Evolutionary conservation across 2,329 filamentous ascomycete species (phyloP).

Genomic region (Nothophaeocryptopus gaeumannii): DNA sequence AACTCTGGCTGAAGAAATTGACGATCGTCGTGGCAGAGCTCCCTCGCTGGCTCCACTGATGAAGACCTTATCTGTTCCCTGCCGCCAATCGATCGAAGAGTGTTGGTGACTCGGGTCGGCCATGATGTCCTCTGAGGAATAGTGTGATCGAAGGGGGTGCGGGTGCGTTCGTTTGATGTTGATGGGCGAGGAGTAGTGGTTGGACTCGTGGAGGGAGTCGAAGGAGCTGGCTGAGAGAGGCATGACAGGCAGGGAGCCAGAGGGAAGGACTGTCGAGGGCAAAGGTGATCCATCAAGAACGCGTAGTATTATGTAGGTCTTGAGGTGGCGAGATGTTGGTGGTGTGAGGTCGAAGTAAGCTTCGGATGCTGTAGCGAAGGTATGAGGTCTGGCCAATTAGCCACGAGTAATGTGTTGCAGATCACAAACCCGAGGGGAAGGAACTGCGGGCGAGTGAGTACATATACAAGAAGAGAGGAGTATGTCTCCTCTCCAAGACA

Average conservation of each 20-base stretch:
- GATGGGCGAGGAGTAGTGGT: background rate
- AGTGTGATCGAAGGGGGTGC: slow-evolving; percentile 19
- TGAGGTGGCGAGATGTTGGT: background rate
- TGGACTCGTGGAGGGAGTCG: slow-evolving; percentile 6
- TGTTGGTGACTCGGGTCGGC: slow-evolving; percentile 10
- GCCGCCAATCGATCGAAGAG: background rate
- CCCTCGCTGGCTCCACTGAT: slow-evolving; percentile 11
- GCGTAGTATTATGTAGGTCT: background rate
- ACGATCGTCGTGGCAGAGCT: slow-evolving; percentile 8
- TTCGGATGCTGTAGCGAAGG: background rate
- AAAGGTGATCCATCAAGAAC: slow-evolving; percentile 32
- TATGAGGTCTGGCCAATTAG: background rate
- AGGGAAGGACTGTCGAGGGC: slow-evolving; percentile 30
- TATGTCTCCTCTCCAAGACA: background rate
- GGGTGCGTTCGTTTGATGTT: slow-evolving; percentile 9
- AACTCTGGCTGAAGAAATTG: slow-evolving; percentile 10
- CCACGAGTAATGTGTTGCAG: background rate
- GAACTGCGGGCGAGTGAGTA: background rate
- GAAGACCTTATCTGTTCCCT: slow-evolving; percentile 6
- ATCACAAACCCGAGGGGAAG: background rate
- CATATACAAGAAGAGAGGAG: background rate
- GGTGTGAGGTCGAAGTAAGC: background rate
- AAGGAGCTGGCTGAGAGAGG: slow-evolving; percentile 23
- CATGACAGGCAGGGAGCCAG: slow-evolving; percentile 32
- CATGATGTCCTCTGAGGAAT: slow-evolving; percentile 20